phyloP scores from a whole-genome alignment of 805 yeast genomes.

The Metschnikowia koreensis region DNA sequence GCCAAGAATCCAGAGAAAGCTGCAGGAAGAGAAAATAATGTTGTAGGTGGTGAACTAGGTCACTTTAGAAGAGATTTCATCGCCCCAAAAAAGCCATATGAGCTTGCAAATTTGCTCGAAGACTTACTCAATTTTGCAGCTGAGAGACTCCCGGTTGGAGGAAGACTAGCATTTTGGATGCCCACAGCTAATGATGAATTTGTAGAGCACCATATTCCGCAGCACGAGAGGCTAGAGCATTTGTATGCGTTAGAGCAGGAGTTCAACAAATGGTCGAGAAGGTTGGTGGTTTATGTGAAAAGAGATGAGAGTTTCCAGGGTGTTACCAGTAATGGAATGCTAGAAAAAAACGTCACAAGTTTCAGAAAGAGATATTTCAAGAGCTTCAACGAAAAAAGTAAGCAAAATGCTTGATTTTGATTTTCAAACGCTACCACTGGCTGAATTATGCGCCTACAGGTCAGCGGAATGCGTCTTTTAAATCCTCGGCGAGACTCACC shows the following conservation, averaged over 20 bases:
- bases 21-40: slow-evolving; percentile 66
- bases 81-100: slow-evolving; percentile 90
- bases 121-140: slow-evolving; percentile 77
- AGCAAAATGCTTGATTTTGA: neutral
- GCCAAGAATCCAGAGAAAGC: slow-evolving; percentile 66
- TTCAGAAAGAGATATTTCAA: slow-evolving; percentile 77
- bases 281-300: slow-evolving; percentile 77
- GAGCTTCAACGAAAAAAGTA: slow-evolving; percentile 51
- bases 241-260: slow-evolving; percentile 78
- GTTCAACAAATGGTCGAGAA: slow-evolving; percentile 90
- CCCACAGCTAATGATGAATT: slow-evolving; percentile 92
- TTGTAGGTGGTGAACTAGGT: slow-evolving; percentile 80
- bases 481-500: neutral
- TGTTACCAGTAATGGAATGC: slow-evolving; percentile 41
- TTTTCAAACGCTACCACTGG: neutral
- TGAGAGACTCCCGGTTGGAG: slow-evolving; percentile 64
- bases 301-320: slow-evolving; percentile 53
- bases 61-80: slow-evolving; percentile 77
- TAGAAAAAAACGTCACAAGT: slow-evolving; percentile 45
- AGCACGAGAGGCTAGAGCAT: slow-evolving; percentile 69
- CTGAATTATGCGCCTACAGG: slow-evolving; percentile 19
- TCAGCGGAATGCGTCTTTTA: slow-evolving; percentile 17
- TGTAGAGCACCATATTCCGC: slow-evolving; percentile 68
- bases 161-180: slow-evolving; percentile 94
- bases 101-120: slow-evolving; percentile 69